Conservation (phyloP, 1,284 basidiomycete species). For the Malassezia dermatis region DNA sequence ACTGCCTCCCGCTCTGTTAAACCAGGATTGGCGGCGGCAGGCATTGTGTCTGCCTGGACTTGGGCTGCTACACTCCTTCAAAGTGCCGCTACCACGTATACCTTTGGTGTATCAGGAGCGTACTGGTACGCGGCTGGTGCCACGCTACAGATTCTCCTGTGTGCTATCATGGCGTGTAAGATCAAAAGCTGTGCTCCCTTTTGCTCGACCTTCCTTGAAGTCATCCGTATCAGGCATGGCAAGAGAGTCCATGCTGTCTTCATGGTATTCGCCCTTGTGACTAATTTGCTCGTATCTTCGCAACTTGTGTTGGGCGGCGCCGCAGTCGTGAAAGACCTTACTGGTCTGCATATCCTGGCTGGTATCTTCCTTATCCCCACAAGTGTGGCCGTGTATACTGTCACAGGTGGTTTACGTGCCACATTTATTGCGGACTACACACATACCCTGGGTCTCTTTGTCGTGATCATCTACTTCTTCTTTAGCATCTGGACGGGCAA, state of each 20-base stretch:
- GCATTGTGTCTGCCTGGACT: conserved; percentile 59
- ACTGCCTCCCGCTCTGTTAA: conserved; percentile 52
- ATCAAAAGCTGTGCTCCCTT: conserved; percentile 57
- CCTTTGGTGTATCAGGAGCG: conserved; percentile 19
- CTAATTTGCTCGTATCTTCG: conserved; percentile 52
- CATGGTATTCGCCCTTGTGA: conserved; percentile 66
- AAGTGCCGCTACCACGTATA: conserved; percentile 53
- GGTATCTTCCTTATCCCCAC: conserved; percentile 40
- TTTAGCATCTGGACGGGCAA: conserved; percentile 63
- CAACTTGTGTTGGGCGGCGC: conserved; percentile 43
- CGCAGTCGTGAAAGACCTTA: conserved; percentile 52
- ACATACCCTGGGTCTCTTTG: conserved; percentile 39
- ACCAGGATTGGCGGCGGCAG: conserved; percentile 77
- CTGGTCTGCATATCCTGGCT: conserved; percentile 47
- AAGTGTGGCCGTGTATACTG: conserved; percentile 35
- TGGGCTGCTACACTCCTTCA: conserved; percentile 55
- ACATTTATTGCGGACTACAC: conserved; percentile 43
- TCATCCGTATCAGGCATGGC: conserved; percentile 64
- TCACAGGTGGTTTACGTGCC: conserved; percentile 41
- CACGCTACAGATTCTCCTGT: conserved; percentile 62
- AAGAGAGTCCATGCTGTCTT: conserved; percentile 63
- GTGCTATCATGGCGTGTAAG: conserved; percentile 51
- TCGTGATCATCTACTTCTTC: conserved; percentile 52
- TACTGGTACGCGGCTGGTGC: conserved; percentile 40
- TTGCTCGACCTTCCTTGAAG: conserved; percentile 59